phyloP scores from a whole-genome alignment of 345 rosid species.

The Citrus sp. region DNA sequence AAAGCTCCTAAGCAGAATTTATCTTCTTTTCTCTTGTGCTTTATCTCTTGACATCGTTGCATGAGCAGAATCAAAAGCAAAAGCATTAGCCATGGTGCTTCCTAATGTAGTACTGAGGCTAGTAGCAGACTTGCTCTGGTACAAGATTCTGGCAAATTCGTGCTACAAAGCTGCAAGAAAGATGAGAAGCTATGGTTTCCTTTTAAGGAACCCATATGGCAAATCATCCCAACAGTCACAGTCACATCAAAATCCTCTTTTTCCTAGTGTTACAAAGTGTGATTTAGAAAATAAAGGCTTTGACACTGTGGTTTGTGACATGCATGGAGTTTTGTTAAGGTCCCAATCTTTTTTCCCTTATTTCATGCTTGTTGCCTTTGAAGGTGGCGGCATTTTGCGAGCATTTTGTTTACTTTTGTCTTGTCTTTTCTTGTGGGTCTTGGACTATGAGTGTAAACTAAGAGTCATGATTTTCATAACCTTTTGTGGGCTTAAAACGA shows the following conservation, averaged over 20 bases:
- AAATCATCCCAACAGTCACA: conserved; percentile 17
- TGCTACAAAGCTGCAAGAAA: conserved; percentile 65
- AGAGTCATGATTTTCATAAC: conserved; percentile 65
- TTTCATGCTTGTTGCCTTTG: conserved; percentile 94
- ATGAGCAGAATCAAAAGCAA: neutral
- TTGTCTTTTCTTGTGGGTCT: conserved; percentile 53
- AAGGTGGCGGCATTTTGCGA: conserved; percentile 79
- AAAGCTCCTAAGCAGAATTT: neutral
- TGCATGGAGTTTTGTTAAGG: conserved; percentile 57
- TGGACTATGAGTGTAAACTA: conserved; percentile 47
- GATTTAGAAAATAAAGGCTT: conserved; percentile 24
- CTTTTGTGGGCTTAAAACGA: conserved; percentile 65
- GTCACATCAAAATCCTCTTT: conserved; percentile 28
- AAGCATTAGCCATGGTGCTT: conserved; percentile 43
- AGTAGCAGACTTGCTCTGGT: conserved; percentile 56
- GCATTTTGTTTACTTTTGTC: conserved; percentile 56
- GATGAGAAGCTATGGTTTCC: conserved; percentile 52
- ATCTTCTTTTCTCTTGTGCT: neutral
- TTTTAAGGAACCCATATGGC: conserved; percentile 34
- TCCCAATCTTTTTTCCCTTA: conserved; percentile 72
- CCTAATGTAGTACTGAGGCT: conserved; percentile 47
- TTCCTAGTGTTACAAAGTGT: conserved; percentile 43
- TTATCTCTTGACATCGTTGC: neutral
- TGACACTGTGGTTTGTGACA: conserved; percentile 55
- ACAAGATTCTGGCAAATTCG: conserved; percentile 58